These are phyloP conservation scores for Leccinum rimulosum DNA, from an alignment of 768 basidiomycete genomes.

Conservation along the genomic window DNA sequence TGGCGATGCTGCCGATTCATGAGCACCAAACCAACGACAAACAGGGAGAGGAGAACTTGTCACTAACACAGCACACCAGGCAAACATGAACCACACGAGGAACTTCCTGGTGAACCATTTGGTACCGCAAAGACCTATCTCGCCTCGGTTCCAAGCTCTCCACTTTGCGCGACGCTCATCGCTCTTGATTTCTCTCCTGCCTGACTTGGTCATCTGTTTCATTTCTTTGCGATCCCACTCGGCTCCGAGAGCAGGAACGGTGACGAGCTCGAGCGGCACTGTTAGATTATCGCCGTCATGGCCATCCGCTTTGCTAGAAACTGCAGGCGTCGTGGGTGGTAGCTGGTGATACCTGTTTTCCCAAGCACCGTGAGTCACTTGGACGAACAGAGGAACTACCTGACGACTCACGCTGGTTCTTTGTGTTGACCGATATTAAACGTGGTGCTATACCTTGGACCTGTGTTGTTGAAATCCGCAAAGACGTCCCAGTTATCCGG, in stretches of 20 bases:
- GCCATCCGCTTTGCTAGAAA: slow-evolving; percentile 36
- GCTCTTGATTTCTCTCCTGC: slow-evolving; percentile 58
- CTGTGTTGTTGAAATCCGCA: slow-evolving; percentile 87
- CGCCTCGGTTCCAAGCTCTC: slow-evolving; percentile 75
- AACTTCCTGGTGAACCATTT: slow-evolving; percentile 71
- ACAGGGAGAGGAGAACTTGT: neutral
- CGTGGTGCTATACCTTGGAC: slow-evolving; percentile 70
- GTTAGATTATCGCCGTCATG: slow-evolving; percentile 26
- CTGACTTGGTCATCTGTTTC: slow-evolving; percentile 70
- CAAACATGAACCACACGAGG: slow-evolving; percentile 68
- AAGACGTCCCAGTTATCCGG: slow-evolving; percentile 72
- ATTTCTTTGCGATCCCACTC: slow-evolving; percentile 87
- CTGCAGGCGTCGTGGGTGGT: slow-evolving; percentile 25
- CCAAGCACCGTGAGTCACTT: slow-evolving; percentile 5
- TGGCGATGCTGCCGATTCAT: slow-evolving; percentile 46
- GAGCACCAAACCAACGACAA: slow-evolving; percentile 1
- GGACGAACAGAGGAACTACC: neutral
- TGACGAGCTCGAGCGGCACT: slow-evolving; percentile 71
- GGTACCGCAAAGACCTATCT: slow-evolving; percentile 73
- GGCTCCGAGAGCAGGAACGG: slow-evolving; percentile 86
- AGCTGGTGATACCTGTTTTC: slow-evolving; percentile 45
- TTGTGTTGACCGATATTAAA: slow-evolving; percentile 44
- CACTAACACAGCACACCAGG: slow-evolving; percentile 53
- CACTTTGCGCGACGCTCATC: slow-evolving; percentile 57
- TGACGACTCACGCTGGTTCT: slow-evolving; percentile 45